phyloP scores from a whole-genome alignment of 441 rosid genomes.

The Capsella rubella region DNA sequence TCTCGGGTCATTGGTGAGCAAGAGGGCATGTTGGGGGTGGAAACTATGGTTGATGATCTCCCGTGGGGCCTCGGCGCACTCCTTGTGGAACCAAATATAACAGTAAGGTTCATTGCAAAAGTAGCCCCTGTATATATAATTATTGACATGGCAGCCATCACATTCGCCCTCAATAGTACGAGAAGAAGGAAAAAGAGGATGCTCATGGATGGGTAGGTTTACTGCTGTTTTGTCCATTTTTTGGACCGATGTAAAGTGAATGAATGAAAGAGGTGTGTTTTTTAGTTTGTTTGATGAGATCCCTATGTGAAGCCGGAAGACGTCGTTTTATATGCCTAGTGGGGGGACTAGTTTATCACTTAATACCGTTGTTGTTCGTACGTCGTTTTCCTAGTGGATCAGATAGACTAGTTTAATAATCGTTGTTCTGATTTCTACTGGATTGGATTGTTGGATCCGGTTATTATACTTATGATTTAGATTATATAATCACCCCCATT shows the following conservation, averaged over 20 bases:
- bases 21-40: neutral
- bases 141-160: slow-evolving; percentile 1
- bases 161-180: fast-evolving
- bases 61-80: slow-evolving; percentile 5
- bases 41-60: slow-evolving; percentile 10
- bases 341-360: no score
- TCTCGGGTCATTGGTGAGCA: neutral
- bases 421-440: no score
- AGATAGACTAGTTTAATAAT: no score
- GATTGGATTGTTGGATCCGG: no score
- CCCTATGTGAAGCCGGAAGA: neutral
- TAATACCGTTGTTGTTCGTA: no score
- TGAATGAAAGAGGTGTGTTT: neutral
- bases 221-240: neutral
- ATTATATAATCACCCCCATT: no score
- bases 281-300: neutral
- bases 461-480: no score
- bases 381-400: no score
- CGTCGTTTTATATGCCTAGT: no score
- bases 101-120: neutral
- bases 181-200: neutral
- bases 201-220: neutral
- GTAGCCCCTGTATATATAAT: neutral
- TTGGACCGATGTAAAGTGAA: neutral
- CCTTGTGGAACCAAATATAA: neutral